phyloP scores from a whole-genome alignment of 352 stramenopile species.

The Phytopythium oedochilum region DNA sequence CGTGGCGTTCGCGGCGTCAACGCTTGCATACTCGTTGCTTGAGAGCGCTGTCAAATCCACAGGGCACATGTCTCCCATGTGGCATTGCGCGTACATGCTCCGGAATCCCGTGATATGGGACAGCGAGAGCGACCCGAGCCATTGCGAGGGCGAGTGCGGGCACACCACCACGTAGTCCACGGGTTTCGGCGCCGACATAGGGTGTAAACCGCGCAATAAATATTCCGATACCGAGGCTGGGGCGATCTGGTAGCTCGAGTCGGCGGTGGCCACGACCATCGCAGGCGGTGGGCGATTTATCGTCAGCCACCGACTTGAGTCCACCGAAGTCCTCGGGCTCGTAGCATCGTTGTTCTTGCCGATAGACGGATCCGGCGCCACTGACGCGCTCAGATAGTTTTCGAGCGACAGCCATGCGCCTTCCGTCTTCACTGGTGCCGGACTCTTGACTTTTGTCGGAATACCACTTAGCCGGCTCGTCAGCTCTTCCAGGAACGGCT shows the following conservation, averaged over 20 bases:
- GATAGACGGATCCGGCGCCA: neutral
- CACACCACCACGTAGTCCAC: slow-evolving; percentile 75
- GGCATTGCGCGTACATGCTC: slow-evolving; percentile 61
- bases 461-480: neutral
- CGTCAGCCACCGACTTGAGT: neutral
- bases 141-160: slow-evolving; percentile 61
- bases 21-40: slow-evolving; percentile 30
- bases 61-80: slow-evolving; percentile 60
- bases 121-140: slow-evolving; percentile 59
- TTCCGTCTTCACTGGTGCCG: neutral
- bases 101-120: slow-evolving; percentile 72
- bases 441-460: neutral
- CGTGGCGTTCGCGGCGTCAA: slow-evolving; percentile 48
- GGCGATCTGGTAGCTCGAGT: slow-evolving; percentile 48
- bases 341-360: neutral
- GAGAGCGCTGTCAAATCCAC: slow-evolving; percentile 41
- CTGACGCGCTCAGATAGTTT: neutral
- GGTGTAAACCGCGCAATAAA: slow-evolving; percentile 67
- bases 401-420: slow-evolving; percentile 1
- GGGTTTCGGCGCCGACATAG: slow-evolving; percentile 52
- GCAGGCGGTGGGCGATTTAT: slow-evolving; percentile 5
- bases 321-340: neutral
- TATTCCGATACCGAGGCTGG: slow-evolving; percentile 65
- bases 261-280: slow-evolving; percentile 47
- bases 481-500: slow-evolving; percentile 2